phyloP scores from a whole-genome alignment of 371 early-diverging fungal genomes.

The Neoconidiobolus thromboides region DNA sequence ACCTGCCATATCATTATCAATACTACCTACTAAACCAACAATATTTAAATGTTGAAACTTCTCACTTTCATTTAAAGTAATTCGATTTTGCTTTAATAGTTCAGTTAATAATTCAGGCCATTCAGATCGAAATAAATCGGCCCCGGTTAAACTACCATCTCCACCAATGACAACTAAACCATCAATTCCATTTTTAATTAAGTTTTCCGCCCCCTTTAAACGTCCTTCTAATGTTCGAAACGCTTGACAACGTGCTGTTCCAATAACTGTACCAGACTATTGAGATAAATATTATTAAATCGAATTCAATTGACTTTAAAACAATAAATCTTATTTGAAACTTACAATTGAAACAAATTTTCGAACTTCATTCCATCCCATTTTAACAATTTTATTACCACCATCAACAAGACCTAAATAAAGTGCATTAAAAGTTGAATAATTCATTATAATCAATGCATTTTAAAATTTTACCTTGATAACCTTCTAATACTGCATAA shows the following conservation, averaged over 20 bases:
- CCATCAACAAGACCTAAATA: constrained; percentile 68
- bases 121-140: constrained; percentile 80
- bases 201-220: constrained; percentile 64
- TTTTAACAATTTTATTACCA: constrained; percentile 64
- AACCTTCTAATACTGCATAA: constrained; percentile 90
- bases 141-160: constrained; percentile 97
- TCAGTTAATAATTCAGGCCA: constrained; percentile 72
- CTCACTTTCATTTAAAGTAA: constrained; percentile 33
- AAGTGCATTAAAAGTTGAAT: neutral
- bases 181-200: constrained; percentile 84
- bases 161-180: constrained; percentile 96
- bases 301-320: constrained; percentile 1
- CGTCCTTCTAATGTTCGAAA: constrained; percentile 84
- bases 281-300: neutral
- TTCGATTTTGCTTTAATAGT: constrained; percentile 31
- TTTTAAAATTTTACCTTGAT: constrained; percentile 44
- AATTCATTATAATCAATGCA: neutral
- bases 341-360: constrained; percentile 57
- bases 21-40: constrained; percentile 91
- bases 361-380: constrained; percentile 82
- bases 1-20: constrained; percentile 94
- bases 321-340: constrained; percentile 3
- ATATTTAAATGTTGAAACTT: constrained; percentile 57
- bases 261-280: constrained; percentile 94
- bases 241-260: constrained; percentile 80